Conservation (phyloP, 441 rosid genomes). For the Flueggea neowawraea region DNA sequence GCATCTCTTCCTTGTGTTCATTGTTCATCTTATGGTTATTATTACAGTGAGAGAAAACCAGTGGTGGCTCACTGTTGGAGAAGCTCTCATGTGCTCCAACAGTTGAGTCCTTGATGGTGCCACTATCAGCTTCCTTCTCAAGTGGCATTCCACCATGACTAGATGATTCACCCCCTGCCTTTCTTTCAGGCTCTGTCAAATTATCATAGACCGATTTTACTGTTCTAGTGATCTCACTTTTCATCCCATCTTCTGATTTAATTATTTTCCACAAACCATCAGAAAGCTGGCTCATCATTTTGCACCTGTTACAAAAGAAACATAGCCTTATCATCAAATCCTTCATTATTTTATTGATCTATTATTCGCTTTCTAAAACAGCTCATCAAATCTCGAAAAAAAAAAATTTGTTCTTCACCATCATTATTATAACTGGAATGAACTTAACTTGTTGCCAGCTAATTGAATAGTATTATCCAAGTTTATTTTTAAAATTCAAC, state of each 20-base stretch:
- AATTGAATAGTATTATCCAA: background rate
- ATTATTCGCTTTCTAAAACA: background rate
- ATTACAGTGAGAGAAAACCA: conserved; percentile 31
- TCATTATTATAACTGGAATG: too few species aligned
- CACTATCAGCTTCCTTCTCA: conserved; percentile 25
- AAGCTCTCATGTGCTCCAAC: conserved; percentile 15
- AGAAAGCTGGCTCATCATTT: conserved; percentile 67
- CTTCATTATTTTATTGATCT: background rate
- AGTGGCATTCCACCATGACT: conserved; percentile 15
- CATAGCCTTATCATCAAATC: background rate
- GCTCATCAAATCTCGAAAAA: background rate
- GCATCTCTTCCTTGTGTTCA: conserved; percentile 15
- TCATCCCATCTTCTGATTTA: conserved; percentile 76
- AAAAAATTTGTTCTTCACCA: too few species aligned
- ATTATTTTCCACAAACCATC: conserved; percentile 83
- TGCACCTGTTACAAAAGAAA: conserved; percentile 34
- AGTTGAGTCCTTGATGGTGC: conserved; percentile 16
- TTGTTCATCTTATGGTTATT: conserved; percentile 24
- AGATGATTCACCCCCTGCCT: conserved; percentile 27
- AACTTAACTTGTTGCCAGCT: background rate
- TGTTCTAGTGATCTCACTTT: conserved; percentile 66
- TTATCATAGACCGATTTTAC: conserved; percentile 71
- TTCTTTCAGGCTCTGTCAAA: conserved; percentile 44
- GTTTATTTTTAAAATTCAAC: background rate
- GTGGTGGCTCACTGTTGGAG: conserved; percentile 44